Conservation (phyloP, 306 rosid genomes). For the apple (Malus domestica) region ASM211411v1 NC_041793.1:35585001-35585500, state of each 20-base stretch:
- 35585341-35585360: not conserved
- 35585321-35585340: not conserved
- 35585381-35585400: not conserved
- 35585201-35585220: slow-evolving; percentile 33
- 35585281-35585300: not conserved
- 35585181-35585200: slow-evolving; percentile 19
- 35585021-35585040: slow-evolving; percentile 31
- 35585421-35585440: not conserved
- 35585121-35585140: slow-evolving; percentile 28
- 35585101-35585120: slow-evolving; percentile 30
- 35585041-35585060: slow-evolving; percentile 36
- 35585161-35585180: slow-evolving; percentile 35
- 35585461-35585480: too few relatives aligned
- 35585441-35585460: too few relatives aligned
- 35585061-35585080: slow-evolving; percentile 51
- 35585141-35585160: slow-evolving; percentile 42
- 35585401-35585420: not conserved
- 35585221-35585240: slow-evolving; percentile 29
- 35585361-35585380: not conserved
- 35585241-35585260: slow-evolving; percentile 36
- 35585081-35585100: slow-evolving; percentile 45
- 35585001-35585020: slow-evolving; percentile 47
- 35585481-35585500: too few relatives aligned
- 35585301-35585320: slow-evolving; percentile 16
- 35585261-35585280: not conserved